Base-by-base conservation (phyloP, 257 asterid species). In the Apocynum venetum region DNA sequence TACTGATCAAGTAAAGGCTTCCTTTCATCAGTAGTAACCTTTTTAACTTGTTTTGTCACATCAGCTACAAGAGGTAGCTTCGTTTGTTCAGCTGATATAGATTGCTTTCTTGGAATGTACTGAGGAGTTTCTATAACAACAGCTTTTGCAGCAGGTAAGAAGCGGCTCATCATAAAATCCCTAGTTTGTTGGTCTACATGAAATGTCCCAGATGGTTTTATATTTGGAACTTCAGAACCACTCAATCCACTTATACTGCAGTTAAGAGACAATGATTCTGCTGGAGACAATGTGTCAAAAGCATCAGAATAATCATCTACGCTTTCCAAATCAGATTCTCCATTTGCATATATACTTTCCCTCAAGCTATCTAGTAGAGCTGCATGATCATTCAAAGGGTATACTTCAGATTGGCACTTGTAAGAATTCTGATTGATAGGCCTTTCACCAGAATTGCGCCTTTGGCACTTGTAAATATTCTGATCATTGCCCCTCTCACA, bases 81-180 rank as follows among this genome's bases (percentile, higher is more conserved):
- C 90, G 84, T 92, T 59, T 41, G 72, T 17, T 67, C 72, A 67
- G 72, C 72, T 67, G 72, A 67, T 67, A 2, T 17, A 6, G 79
- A 44, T 35, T 88, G 78, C 83, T 86, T 88, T 91, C 86, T 92
- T 59, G 82, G 85, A 44, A 79, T 82, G 76, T 86, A 85, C 56
- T 89, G 84, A 19, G 96, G 96, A 1, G 92, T 87, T 71, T 91
- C 99, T 75, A 93, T 49, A 43, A 88, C 93, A 13, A 77, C 96
- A 71, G 99, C 98, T 81, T 91, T 93, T 25, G 99, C 97, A 13
- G 97, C 98, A 41, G 96, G 97, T 68, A 96, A 83, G 89, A 96
- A 96, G 77, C 99, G 86, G 59, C 80, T 84, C 95, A 96, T 88
- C 98, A 96, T 93, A 69, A 96, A 89, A 70, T 90, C 98, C 75